Conservation (phyloP, 495 filamentous ascomycete species). For the Amniculicola lignicola region DNA sequence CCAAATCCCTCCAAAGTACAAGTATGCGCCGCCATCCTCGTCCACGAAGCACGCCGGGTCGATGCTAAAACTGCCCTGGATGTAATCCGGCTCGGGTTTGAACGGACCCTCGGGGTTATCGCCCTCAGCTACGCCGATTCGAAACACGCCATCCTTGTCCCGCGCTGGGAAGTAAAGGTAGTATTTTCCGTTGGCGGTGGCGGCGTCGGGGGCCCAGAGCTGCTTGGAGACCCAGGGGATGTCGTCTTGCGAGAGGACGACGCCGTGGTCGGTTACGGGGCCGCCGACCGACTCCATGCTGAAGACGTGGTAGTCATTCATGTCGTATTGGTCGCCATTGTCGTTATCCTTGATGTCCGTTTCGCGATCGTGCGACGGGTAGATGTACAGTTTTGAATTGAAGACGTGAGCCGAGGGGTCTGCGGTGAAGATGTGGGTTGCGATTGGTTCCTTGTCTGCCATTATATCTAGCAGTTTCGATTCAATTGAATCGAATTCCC, state of each 20-base stretch:
- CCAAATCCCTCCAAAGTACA: constrained; percentile 69
- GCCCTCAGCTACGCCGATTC: constrained; percentile 60
- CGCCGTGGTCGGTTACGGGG: constrained; percentile 58
- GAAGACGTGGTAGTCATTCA: constrained; percentile 69
- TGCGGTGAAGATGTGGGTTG: constrained; percentile 67
- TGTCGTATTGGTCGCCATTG: constrained; percentile 80
- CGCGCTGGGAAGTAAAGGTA: constrained; percentile 64
- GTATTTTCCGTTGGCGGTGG: constrained; percentile 57
- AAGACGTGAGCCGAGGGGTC: constrained; percentile 67
- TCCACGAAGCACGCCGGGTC: constrained; percentile 65
- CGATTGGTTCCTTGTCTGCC: constrained; percentile 42
- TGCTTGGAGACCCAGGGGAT: constrained; percentile 64
- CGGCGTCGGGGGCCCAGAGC: constrained; percentile 64
- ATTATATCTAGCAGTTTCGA: constrained; percentile 4
- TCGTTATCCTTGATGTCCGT: constrained; percentile 65
- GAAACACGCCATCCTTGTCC: constrained; percentile 58
- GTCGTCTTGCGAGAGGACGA: constrained; percentile 51
- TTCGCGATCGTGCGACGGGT: constrained; percentile 63
- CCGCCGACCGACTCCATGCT: constrained; percentile 49
- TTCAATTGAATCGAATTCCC: background rate
- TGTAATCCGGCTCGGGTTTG: constrained; percentile 54
- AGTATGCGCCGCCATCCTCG: constrained; percentile 57
- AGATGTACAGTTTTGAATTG: constrained; percentile 60
- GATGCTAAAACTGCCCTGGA: constrained; percentile 59
- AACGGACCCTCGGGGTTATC: constrained; percentile 58